Evolutionary conservation across 257 asterid species (phyloP).

Genomic region (Lantana camara): DNA sequence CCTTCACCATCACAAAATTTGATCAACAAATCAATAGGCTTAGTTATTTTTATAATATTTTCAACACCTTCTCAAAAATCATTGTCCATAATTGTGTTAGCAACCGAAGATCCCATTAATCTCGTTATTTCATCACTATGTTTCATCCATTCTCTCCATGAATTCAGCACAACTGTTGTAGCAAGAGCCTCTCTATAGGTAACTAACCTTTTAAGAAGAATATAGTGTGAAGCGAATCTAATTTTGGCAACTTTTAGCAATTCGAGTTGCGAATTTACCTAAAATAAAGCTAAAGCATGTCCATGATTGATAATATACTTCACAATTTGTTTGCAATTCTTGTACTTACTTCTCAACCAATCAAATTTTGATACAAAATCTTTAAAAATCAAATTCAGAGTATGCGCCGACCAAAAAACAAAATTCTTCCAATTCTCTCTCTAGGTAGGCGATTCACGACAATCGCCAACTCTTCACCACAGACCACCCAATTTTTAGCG

Average conservation of each 20-base stretch:
- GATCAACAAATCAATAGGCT: conserved; percentile 1
- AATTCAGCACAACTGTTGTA: background rate
- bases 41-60: background rate
- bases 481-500: too few relatives aligned
- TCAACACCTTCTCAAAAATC: background rate
- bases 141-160: conserved; percentile 4
- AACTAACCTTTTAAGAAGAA: background rate
- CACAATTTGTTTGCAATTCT: conserved; percentile 1
- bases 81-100: background rate
- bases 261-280: conserved; percentile 7
- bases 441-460: too few relatives aligned
- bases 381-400: conserved; percentile 18
- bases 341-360: conserved; percentile 4
- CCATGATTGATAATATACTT: conserved; percentile 3
- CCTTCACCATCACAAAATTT: conserved; percentile 7
- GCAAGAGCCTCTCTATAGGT: background rate
- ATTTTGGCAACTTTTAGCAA: conserved; percentile 21
- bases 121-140: background rate
- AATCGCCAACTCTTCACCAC: too few relatives aligned
- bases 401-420: too few relatives aligned
- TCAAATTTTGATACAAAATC: conserved; percentile 1
- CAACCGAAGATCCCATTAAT: background rate
- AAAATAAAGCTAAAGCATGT: background rate
- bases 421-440: too few relatives aligned
- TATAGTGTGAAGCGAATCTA: conserved; percentile 6